Evolutionary conservation across 139 green algal genomes (phyloP).

Genomic region (Dunaliella primolecta): DNA sequence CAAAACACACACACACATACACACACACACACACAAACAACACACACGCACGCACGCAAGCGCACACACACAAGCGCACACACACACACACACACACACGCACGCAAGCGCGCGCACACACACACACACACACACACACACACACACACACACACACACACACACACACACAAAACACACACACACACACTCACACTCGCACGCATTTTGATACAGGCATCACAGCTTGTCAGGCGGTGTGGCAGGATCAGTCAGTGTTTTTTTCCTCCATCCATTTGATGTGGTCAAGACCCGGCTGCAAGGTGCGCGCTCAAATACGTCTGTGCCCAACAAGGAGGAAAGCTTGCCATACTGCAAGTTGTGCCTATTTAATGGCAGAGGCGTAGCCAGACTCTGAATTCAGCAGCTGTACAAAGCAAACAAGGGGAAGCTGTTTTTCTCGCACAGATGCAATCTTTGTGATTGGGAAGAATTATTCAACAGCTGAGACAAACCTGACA

Average conservation of each 20-base stretch:
- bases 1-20: too few relatives aligned
- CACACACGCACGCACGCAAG: background rate
- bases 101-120: background rate
- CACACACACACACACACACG: background rate
- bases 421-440: too few relatives aligned
- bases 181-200: background rate
- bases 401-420: too few relatives aligned
- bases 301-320: slow-evolving; percentile 27
- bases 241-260: slow-evolving; percentile 62
- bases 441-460: too few relatives aligned
- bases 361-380: too few relatives aligned
- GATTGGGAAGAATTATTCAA: too few relatives aligned
- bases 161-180: background rate
- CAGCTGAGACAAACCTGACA: too few relatives aligned
- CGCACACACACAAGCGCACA: background rate
- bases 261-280: slow-evolving; percentile 84
- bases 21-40: too few relatives aligned
- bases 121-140: slow-evolving; percentile 2
- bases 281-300: slow-evolving; percentile 88
- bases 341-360: too few relatives aligned
- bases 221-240: slow-evolving; percentile 69
- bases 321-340: background rate
- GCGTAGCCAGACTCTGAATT: too few relatives aligned
- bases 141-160: background rate
- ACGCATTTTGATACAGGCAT: slow-evolving; percentile 41